Conservation (phyloP, 495 filamentous ascomycete species). For the Tetracladium marchalianum region DNA sequence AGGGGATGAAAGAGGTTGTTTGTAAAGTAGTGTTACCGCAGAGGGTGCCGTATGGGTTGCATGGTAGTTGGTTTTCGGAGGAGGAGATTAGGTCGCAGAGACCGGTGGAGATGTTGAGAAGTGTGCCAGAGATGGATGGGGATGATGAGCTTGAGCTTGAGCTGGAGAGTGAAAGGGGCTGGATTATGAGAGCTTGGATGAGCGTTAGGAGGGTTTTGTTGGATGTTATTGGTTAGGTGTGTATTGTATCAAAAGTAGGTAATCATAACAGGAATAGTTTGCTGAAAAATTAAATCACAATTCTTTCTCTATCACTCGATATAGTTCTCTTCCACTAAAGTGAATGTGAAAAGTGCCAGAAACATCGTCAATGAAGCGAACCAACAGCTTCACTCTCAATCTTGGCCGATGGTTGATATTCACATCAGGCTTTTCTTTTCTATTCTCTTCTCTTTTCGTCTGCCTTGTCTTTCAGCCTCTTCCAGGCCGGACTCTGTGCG, state of each 20-base stretch:
- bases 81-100: conserved; percentile 37
- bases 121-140: background rate
- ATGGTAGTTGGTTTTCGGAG: conserved; percentile 55
- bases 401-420: too few species aligned
- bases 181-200: conserved; percentile 8
- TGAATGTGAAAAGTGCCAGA: too few species aligned
- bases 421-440: too few species aligned
- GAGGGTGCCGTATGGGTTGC: conserved; percentile 56
- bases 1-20: conserved; percentile 44
- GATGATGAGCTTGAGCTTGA: background rate
- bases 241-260: too few species aligned
- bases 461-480: too few species aligned
- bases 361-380: too few species aligned
- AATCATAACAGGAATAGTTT: background rate
- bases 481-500: too few species aligned
- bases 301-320: too few species aligned
- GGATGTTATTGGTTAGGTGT: conserved; percentile 5
- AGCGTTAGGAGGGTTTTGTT: conserved; percentile 4
- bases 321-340: too few species aligned
- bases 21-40: conserved; percentile 46
- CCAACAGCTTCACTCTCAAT: too few species aligned
- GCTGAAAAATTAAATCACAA: too few species aligned
- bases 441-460: too few species aligned
- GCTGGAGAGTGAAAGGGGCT: background rate
- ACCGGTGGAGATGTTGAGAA: conserved; percentile 8